Conservation (phyloP, 2,329 filamentous ascomycete species). For the Drechslerella dactyloides region DNA sequence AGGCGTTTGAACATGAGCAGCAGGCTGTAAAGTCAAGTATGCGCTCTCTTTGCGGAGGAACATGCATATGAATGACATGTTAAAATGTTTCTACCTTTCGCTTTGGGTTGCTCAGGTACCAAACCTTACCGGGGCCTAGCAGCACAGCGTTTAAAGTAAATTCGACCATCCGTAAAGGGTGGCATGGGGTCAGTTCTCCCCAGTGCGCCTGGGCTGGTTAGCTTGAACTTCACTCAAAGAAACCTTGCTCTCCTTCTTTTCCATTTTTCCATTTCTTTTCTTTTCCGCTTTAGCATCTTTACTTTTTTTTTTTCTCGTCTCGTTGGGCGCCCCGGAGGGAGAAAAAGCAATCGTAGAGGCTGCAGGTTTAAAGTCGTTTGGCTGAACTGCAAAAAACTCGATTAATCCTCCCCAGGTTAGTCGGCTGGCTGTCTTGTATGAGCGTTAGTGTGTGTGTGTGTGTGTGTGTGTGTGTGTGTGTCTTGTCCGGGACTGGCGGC, state of each 20-base stretch:
- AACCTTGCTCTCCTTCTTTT: conserved; percentile 1
- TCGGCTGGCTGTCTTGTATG: neutral
- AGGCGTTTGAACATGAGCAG: conserved; percentile 21
- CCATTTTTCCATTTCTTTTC: neutral
- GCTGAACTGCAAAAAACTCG: conserved; percentile 1
- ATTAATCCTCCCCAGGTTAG: conserved; percentile 14
- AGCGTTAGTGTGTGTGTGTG: neutral
- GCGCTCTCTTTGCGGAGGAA: neutral
- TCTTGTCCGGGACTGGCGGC: conserved; percentile 2
- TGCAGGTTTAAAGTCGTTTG: conserved; percentile 13
- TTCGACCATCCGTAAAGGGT: conserved; percentile 40
- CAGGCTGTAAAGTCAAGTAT: conserved; percentile 7
- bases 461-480: neutral
- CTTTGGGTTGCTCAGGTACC: conserved; percentile 49
- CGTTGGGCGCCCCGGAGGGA: neutral
- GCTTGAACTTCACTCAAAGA: neutral
- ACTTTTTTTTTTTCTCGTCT: conserved; percentile 13
- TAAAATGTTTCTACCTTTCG: conserved; percentile 39
- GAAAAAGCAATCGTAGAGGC: conserved; percentile 25
- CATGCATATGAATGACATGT: conserved; percentile 5
- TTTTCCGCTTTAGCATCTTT: neutral
- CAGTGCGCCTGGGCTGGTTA: neutral
- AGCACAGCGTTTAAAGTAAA: conserved; percentile 12
- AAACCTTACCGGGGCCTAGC: conserved; percentile 34
- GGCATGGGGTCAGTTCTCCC: conserved; percentile 36